Conservation (phyloP, 768 basidiomycete species). For the Butyriboletus loyo region DNA sequence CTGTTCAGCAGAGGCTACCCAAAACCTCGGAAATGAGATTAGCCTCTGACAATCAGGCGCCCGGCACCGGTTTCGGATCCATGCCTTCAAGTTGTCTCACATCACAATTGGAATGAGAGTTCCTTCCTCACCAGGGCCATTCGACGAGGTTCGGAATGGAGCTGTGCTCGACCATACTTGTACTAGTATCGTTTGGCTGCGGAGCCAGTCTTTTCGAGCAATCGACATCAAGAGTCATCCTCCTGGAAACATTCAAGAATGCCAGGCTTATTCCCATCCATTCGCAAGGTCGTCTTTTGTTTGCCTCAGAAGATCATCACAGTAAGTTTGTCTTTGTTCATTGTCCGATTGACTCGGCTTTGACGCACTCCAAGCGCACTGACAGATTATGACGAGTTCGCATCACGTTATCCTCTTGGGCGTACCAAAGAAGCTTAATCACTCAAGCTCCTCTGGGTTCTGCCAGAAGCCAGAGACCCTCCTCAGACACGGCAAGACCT, state of each 20-base stretch:
- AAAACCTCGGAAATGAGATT: neutral
- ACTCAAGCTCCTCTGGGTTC: slow-evolving; percentile 27
- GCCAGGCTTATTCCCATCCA: neutral
- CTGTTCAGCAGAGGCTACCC: no score
- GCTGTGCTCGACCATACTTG: neutral
- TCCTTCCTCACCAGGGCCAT: neutral
- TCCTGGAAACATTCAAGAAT: neutral
- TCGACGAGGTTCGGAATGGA: neutral
- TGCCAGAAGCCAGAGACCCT: slow-evolving; percentile 35
- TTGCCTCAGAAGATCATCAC: neutral
- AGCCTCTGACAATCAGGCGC: neutral
- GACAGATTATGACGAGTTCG: slow-evolving; percentile 13
- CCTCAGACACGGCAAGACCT: slow-evolving; percentile 23
- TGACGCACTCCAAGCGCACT: neutral
- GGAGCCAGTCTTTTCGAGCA: neutral
- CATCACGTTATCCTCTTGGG: slow-evolving; percentile 27
- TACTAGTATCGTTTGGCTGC: neutral
- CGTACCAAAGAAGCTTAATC: slow-evolving; percentile 18
- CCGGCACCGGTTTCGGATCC: neutral
- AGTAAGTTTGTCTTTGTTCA: no score
- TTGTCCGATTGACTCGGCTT: neutral
- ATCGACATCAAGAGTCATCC: no score
- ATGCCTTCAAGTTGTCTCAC: no score
- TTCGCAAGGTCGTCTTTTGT: no score
- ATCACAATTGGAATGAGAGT: no score